A percentile compares a stretch with the other conserved stretches of the same genome.
Evolutionary conservation across 768 basidiomycete species (phyloP).

Genomic region (Russula griseocarnosa): DNA sequence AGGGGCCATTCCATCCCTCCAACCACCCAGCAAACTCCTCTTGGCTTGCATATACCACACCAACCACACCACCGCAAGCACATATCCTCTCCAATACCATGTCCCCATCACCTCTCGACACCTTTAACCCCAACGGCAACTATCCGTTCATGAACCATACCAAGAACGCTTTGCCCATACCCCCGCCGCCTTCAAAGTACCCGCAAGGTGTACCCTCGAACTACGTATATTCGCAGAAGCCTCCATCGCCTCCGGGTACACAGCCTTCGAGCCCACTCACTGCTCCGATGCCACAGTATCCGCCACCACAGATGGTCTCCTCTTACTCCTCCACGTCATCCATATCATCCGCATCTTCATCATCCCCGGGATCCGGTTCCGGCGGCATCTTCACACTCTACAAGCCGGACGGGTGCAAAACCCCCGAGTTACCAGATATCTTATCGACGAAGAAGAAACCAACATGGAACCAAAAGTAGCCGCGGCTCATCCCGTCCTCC

Average conservation of each 20-base stretch:
- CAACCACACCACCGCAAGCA: not conserved
- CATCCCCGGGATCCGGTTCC: constrained; percentile 12
- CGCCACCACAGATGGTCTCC: constrained; percentile 2
- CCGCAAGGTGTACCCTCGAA: constrained; percentile 41
- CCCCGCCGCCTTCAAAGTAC: constrained; percentile 48
- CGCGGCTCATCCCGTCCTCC: no score
- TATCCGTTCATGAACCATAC: constrained; percentile 53
- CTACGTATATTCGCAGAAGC: constrained; percentile 14
- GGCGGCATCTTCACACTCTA: constrained; percentile 48
- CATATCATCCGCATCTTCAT: constrained; percentile 13
- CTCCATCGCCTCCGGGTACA: constrained; percentile 25
- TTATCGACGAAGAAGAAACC: constrained; percentile 39
- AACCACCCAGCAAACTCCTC: constrained; percentile 15
- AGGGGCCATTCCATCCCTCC: constrained; percentile 6
- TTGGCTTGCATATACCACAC: not conserved
- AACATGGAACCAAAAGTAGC: constrained; percentile 28
- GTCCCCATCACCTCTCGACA: constrained; percentile 33
- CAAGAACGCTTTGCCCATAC: constrained; percentile 36
- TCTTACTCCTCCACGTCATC: constrained; percentile 20
- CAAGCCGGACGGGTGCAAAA: constrained; percentile 47
- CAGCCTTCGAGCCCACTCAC: constrained; percentile 18
- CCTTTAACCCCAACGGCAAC: constrained; percentile 53
- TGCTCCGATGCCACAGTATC: constrained; percentile 18
- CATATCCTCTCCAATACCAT: constrained; percentile 24
- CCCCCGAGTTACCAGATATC: constrained; percentile 51